These are phyloP conservation scores for Hyaloperonospora arabidopsidis DNA, from an alignment of 352 stramenopile genomes.

Conservation along the genomic window DNA sequence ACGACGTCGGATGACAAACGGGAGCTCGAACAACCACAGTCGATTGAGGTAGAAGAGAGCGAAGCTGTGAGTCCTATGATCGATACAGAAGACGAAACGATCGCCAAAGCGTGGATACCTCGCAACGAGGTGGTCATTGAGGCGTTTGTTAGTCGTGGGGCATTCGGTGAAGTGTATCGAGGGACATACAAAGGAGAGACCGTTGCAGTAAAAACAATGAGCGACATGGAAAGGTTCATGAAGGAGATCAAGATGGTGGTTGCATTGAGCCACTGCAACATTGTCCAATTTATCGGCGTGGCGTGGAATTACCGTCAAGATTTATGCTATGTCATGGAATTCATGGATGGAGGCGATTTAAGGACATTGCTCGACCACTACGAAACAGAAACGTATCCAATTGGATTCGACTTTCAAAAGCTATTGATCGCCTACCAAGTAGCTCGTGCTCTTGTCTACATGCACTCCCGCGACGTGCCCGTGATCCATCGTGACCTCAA, in stretches of 20 bases:
- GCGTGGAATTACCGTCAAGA: conserved; percentile 36
- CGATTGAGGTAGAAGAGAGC: no score
- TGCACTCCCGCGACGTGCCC: conserved; percentile 32
- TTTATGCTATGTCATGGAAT: conserved; percentile 35
- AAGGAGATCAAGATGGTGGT: conserved; percentile 19
- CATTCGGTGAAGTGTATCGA: conserved; percentile 38
- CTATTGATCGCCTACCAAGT: conserved; percentile 26
- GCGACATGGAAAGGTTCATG: conserved; percentile 38
- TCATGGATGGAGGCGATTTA: conserved; percentile 39
- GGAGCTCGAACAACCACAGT: no score
- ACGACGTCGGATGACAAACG: no score
- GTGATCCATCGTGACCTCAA: conserved; percentile 24
- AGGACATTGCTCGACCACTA: conserved; percentile 23
- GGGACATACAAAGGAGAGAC: conserved; percentile 30
- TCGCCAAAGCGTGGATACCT: conserved; percentile 27
- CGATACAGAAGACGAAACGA: conserved; percentile 7
- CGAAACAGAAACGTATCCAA: conserved; percentile 8
- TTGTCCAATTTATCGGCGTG: conserved; percentile 46
- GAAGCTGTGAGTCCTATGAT: no score
- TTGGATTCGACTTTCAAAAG: conserved; percentile 27
- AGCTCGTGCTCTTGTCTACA: conserved; percentile 30
- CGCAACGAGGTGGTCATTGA: conserved; percentile 32
- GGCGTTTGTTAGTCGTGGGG: conserved; percentile 29
- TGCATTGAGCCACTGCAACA: conserved; percentile 36
- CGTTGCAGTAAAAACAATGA: conserved; percentile 34